Percentiles rank a stretch among this genome's conserved stretches.
Evolutionary conservation across 441 rosid genomes (phyloP).

Genomic region (Lepidium campestre): DNA sequence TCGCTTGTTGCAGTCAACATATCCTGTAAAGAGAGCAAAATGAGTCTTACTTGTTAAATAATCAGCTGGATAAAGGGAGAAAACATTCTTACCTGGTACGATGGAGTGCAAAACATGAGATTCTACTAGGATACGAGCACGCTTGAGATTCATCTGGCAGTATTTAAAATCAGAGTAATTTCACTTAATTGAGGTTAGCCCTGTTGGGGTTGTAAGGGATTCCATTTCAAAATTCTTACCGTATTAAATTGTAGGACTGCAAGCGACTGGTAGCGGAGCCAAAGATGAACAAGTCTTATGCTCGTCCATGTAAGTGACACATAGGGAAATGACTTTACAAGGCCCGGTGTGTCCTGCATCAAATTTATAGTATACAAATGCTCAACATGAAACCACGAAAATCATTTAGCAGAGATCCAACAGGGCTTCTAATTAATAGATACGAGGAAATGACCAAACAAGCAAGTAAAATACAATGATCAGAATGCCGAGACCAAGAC

Average conservation of each 20-base stretch:
- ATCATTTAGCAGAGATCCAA: not conserved
- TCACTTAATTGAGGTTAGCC: not conserved
- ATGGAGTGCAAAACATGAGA: slow-evolving; percentile 55
- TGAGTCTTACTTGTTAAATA: not conserved
- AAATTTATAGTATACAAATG: slow-evolving; percentile 14
- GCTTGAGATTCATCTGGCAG: slow-evolving; percentile 84
- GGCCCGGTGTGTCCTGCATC: slow-evolving; percentile 86
- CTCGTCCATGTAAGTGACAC: slow-evolving; percentile 73
- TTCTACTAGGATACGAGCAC: slow-evolving; percentile 74
- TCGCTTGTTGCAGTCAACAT: slow-evolving; percentile 64
- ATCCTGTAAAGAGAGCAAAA: slow-evolving; percentile 43
- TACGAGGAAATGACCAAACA: not conserved
- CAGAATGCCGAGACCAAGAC: slow-evolving; percentile 80
- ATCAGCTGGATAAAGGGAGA: not conserved
- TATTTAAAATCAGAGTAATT: slow-evolving; percentile 6
- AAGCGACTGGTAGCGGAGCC: slow-evolving; percentile 91
- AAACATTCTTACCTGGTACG: slow-evolving; percentile 53
- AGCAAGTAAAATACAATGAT: slow-evolving; percentile 53
- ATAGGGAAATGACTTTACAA: slow-evolving; percentile 62
- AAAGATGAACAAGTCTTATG: slow-evolving; percentile 75
- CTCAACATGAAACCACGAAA: slow-evolving; percentile 7
- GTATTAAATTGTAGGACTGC: slow-evolving; percentile 64
- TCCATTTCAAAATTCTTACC: slow-evolving; percentile 32
- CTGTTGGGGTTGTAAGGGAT: slow-evolving; percentile 1
- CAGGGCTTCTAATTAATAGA: not conserved